Conservation (phyloP, 2,329 filamentous ascomycete species). For the Chalaropsis thielavioides region DNA sequence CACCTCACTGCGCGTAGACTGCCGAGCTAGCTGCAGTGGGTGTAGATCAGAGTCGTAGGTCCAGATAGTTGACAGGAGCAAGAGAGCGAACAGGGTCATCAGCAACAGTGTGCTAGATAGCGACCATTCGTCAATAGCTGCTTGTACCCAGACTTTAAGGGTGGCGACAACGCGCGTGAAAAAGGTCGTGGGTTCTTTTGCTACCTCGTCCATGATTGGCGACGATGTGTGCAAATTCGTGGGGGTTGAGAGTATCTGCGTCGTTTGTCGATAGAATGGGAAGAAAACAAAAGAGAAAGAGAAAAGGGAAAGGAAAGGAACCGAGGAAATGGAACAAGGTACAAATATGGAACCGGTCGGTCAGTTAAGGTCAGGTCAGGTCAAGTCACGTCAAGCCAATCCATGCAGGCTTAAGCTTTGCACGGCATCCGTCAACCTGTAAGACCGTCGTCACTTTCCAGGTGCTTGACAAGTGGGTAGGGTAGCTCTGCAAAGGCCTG, state of each 20-base stretch:
- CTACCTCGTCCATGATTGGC: neutral
- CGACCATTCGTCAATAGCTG: conserved; percentile 45
- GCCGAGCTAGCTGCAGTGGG: conserved; percentile 75
- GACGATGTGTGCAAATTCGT: neutral
- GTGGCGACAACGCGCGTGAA: conserved; percentile 37
- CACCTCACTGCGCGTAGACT: conserved; percentile 63
- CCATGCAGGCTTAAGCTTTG: neutral
- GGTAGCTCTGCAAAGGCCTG: neutral
- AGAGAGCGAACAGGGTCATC: conserved; percentile 48
- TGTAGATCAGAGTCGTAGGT: conserved; percentile 77
- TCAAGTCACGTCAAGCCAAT: neutral
- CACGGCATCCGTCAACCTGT: neutral
- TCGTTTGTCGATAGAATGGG: neutral
- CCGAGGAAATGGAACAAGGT: neutral
- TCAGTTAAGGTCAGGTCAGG: neutral
- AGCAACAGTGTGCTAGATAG: conserved; percentile 33
- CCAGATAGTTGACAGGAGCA: conserved; percentile 57
- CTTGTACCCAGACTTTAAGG: conserved; percentile 56
- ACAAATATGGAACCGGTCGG: neutral
- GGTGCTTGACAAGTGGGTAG: neutral
- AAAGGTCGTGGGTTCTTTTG: conserved; percentile 8
- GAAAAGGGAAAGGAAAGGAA: neutral
- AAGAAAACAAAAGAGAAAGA: neutral
- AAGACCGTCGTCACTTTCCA: neutral
- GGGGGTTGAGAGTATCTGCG: neutral